These are phyloP conservation scores for Trichoderma sp. DNA, from an alignment of 2,329 filamentous ascomycete species.

Conservation along the genomic window DNA sequence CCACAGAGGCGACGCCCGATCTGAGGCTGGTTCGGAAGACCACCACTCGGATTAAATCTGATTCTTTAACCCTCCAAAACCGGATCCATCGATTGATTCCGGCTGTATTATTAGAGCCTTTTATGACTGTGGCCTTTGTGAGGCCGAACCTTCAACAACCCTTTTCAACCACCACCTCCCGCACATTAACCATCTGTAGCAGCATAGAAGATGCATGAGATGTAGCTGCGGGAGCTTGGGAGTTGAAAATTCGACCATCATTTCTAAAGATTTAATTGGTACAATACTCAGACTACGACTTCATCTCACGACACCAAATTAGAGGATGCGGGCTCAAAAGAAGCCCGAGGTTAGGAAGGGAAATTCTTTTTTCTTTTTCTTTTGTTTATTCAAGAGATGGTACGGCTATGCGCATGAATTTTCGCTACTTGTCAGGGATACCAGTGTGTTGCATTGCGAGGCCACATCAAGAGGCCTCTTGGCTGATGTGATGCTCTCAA, in stretches of 20 bases:
- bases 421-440: slow-evolving; percentile 35
- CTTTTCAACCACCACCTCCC: not conserved
- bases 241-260: slow-evolving; percentile 6
- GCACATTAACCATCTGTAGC: slow-evolving; percentile 20
- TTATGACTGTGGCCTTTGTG: slow-evolving; percentile 13
- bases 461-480: slow-evolving; percentile 13
- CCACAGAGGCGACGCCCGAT: slow-evolving; percentile 71
- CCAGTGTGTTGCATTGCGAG: slow-evolving; percentile 31
- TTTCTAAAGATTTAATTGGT: slow-evolving; percentile 25
- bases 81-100: not conserved
- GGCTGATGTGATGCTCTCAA: not conserved
- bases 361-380: not conserved
- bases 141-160: slow-evolving; percentile 9
- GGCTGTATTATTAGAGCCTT: slow-evolving; percentile 21
- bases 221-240: not conserved
- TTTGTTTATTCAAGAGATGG: slow-evolving; percentile 19
- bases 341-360: slow-evolving; percentile 28
- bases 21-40: slow-evolving; percentile 66
- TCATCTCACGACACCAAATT: slow-evolving; percentile 29
- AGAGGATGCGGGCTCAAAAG: slow-evolving; percentile 32
- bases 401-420: slow-evolving; percentile 38
- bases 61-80: slow-evolving; percentile 7
- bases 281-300: slow-evolving; percentile 22
- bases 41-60: slow-evolving; percentile 59
- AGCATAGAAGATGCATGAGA: slow-evolving; percentile 29